Evolutionary conservation across 2,329 filamentous ascomycete species (phyloP).

Genomic region (Aspergillus alliaceus): DNA sequence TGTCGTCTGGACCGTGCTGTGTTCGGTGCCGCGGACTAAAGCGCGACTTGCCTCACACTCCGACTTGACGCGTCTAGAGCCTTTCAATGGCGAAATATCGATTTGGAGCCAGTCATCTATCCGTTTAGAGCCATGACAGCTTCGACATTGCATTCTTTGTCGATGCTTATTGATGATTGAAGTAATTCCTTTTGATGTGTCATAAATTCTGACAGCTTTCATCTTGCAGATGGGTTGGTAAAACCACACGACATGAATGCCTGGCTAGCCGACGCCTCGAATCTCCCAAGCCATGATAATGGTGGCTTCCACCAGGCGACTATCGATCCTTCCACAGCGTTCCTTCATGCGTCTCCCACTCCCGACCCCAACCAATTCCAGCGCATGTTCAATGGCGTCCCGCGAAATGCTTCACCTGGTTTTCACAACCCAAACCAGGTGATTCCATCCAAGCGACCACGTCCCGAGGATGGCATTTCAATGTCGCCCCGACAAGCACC

Average conservation of each 20-base stretch:
- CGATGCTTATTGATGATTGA: constrained; percentile 25
- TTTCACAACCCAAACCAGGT: constrained; percentile 78
- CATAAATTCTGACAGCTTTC: constrained; percentile 25
- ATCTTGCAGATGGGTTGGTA: constrained; percentile 47
- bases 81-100: constrained; percentile 7
- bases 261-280: constrained; percentile 51
- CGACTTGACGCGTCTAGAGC: constrained; percentile 28
- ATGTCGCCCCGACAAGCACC: constrained; percentile 77
- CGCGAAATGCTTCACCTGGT: constrained; percentile 78
- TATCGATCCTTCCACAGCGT: constrained; percentile 50
- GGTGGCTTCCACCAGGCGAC: constrained; percentile 47
- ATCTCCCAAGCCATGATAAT: constrained; percentile 50
- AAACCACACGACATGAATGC: constrained; percentile 52
- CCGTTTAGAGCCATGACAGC: not conserved
- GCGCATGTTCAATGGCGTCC: constrained; percentile 77
- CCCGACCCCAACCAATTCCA: constrained; percentile 54
- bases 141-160: constrained; percentile 11
- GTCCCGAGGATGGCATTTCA: constrained; percentile 80
- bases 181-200: constrained; percentile 12
- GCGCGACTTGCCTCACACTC: constrained; percentile 21
- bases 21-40: constrained; percentile 24
- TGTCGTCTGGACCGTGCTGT: constrained; percentile 18
- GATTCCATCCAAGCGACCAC: constrained; percentile 84
- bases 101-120: not conserved
- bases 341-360: constrained; percentile 47